A percentile compares a stretch with the other conserved stretches of the same genome.
Conservation (phyloP, 148 eudicot genomes). For the Oxyria digyna region DNA sequence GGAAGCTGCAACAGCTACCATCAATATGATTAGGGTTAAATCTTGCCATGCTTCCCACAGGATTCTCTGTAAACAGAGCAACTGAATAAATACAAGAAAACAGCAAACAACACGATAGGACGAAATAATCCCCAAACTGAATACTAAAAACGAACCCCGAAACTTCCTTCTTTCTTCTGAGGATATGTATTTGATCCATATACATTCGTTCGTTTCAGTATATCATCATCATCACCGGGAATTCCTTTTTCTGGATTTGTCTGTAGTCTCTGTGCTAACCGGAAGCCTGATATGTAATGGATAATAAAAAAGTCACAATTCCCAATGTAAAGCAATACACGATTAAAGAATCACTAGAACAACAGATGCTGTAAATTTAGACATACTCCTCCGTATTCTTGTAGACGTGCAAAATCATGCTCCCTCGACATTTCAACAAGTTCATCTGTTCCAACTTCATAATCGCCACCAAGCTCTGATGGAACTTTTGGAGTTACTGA, state of each 20-base stretch:
- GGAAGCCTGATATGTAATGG: slow-evolving; percentile 33
- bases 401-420: slow-evolving; percentile 50
- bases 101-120: not conserved
- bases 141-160: slow-evolving; percentile 41
- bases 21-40: slow-evolving; percentile 79
- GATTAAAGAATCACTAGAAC: not conserved
- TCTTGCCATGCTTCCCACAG: slow-evolving; percentile 94
- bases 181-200: slow-evolving; percentile 96
- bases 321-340: not conserved
- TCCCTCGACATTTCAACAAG: slow-evolving; percentile 66
- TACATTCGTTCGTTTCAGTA: slow-evolving; percentile 38
- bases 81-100: not conserved
- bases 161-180: slow-evolving; percentile 63
- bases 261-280: slow-evolving; percentile 51
- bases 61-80: slow-evolving; percentile 38
- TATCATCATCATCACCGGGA: slow-evolving; percentile 47
- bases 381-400: slow-evolving; percentile 67
- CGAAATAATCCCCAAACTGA: not conserved
- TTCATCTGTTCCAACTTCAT: slow-evolving; percentile 40
- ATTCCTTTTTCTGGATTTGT: slow-evolving; percentile 66
- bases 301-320: not conserved
- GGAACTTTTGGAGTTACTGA: slow-evolving; percentile 31
- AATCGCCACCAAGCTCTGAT: slow-evolving; percentile 31
- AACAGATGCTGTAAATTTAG: slow-evolving; percentile 1
- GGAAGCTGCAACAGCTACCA: slow-evolving; percentile 96